phyloP scores from a whole-genome alignment of 2,329 filamentous ascomycete genomes.

The Ceratocystis ficicola region DNA sequence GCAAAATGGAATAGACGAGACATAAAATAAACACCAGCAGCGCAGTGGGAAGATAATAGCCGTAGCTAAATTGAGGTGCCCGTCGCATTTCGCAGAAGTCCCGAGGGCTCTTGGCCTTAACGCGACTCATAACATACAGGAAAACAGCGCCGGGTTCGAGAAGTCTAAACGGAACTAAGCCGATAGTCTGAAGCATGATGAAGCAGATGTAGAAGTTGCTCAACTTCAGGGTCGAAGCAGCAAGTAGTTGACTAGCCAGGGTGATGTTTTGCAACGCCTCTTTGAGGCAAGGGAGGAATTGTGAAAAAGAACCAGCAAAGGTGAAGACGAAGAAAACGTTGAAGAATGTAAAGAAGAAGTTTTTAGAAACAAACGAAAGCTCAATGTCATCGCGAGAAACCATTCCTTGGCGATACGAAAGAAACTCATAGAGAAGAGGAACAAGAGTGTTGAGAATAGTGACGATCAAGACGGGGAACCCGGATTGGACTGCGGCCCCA shows the following conservation, averaged over 20 bases:
- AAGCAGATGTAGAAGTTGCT: slow-evolving; percentile 85
- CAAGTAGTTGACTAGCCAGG: slow-evolving; percentile 62
- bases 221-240: slow-evolving; percentile 59
- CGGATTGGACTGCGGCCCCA: slow-evolving; percentile 70
- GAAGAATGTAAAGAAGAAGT: slow-evolving; percentile 99
- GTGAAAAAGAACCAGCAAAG: slow-evolving; percentile 67
- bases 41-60: slow-evolving; percentile 87
- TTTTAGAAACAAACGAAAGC: slow-evolving; percentile 90
- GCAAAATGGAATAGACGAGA: slow-evolving; percentile 82
- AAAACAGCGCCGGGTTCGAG: slow-evolving; percentile 78
- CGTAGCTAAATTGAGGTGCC: slow-evolving; percentile 85
- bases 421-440: slow-evolving; percentile 86
- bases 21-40: slow-evolving; percentile 91
- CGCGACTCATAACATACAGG: slow-evolving; percentile 66
- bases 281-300: slow-evolving; percentile 59
- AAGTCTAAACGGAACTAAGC: slow-evolving; percentile 81
- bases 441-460: slow-evolving; percentile 82
- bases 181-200: slow-evolving; percentile 86
- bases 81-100: slow-evolving; percentile 73
- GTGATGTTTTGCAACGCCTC: slow-evolving; percentile 68
- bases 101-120: slow-evolving; percentile 74
- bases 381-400: slow-evolving; percentile 91
- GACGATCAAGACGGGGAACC: slow-evolving; percentile 71
- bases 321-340: slow-evolving; percentile 97
- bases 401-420: slow-evolving; percentile 86